Percentiles rank a stretch among this genome's conserved stretches.
phyloP scores from a whole-genome alignment of 2,329 filamentous ascomycete genomes.

The Hypoxylon sp. region DNA sequence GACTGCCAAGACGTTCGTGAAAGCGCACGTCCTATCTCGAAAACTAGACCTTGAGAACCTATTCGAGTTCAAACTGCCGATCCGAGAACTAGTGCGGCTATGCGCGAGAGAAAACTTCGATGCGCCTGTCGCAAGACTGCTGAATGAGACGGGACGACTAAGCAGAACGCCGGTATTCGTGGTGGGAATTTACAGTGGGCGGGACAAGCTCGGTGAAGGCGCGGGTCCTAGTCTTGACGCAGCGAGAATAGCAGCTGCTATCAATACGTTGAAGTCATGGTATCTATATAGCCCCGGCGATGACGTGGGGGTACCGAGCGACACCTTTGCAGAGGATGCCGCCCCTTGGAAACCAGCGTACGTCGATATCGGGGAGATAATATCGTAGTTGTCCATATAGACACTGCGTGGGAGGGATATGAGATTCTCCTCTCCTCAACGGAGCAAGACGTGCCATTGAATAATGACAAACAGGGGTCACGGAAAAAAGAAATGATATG shows the following conservation, averaged over 20 bases:
- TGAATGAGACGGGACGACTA: conserved; percentile 89
- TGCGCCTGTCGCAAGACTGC: conserved; percentile 84
- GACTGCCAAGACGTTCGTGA: conserved; percentile 85
- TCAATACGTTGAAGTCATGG: conserved; percentile 91
- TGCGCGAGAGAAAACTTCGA: conserved; percentile 94
- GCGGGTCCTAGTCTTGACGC: conserved; percentile 82
- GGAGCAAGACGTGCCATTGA: conserved; percentile 24
- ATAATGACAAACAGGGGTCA: conserved; percentile 16
- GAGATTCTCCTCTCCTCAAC: conserved; percentile 16
- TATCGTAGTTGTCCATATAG: conserved; percentile 57
- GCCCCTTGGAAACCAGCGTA: conserved; percentile 76
- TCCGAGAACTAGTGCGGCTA: conserved; percentile 84
- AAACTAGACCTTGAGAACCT: conserved; percentile 81
- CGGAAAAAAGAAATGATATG: conserved; percentile 14
- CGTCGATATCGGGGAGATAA: conserved; percentile 79
- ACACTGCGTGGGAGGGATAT: neutral
- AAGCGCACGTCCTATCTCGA: conserved; percentile 85
- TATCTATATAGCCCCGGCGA: conserved; percentile 90
- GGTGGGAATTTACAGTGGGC: conserved; percentile 92
- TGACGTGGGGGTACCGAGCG: conserved; percentile 76
- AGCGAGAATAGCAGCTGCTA: conserved; percentile 83
- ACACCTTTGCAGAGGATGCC: conserved; percentile 74
- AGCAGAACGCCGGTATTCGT: conserved; percentile 92
- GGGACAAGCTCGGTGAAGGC: conserved; percentile 94
- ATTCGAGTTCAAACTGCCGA: conserved; percentile 88